A percentile compares a stretch with the other conserved stretches of the same genome.
Evolutionary conservation across 1,139 yeast genomes (phyloP).

Genomic region (Pichia sp.): DNA sequence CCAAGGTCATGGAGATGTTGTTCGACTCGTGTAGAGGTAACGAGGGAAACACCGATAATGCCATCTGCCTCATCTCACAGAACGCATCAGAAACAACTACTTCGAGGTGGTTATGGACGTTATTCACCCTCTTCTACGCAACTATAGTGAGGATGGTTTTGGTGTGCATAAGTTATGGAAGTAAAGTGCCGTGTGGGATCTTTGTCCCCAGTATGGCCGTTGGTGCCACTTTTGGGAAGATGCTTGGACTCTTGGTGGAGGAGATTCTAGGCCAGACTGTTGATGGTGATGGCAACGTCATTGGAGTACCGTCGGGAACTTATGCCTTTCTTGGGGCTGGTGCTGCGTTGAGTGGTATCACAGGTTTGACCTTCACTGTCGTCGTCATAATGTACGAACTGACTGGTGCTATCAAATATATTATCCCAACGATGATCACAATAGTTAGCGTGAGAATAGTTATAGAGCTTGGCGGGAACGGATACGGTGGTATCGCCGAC

Average conservation of each 20-base stretch:
- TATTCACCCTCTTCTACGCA: slow-evolving; percentile 62
- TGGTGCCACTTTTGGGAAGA: slow-evolving; percentile 91
- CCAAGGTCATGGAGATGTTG: slow-evolving; percentile 85
- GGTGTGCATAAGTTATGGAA: slow-evolving; percentile 83
- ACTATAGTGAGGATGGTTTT: slow-evolving; percentile 66
- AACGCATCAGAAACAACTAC: neutral
- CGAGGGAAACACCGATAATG: slow-evolving; percentile 29
- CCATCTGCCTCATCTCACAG: slow-evolving; percentile 40
- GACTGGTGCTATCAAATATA: slow-evolving; percentile 87
- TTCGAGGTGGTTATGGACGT: slow-evolving; percentile 9
- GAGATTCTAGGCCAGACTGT: slow-evolving; percentile 10
- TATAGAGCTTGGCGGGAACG: slow-evolving; percentile 68
- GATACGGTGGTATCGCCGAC: slow-evolving; percentile 83
- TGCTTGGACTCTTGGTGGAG: slow-evolving; percentile 71
- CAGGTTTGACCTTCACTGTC: slow-evolving; percentile 86
- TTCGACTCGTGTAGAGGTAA: slow-evolving; percentile 67
- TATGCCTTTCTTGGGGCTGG: slow-evolving; percentile 98
- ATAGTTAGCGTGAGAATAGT: slow-evolving; percentile 86
- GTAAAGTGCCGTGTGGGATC: slow-evolving; percentile 92
- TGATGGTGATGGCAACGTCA: slow-evolving; percentile 37
- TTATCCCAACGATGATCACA: slow-evolving; percentile 93
- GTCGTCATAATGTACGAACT: slow-evolving; percentile 95
- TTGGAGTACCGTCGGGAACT: slow-evolving; percentile 75
- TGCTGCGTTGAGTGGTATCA: slow-evolving; percentile 89
- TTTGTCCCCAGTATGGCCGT: slow-evolving; percentile 97